Conservation (phyloP, 1,139 yeast species). For the Pneumocystis oryctolagi region DNA sequence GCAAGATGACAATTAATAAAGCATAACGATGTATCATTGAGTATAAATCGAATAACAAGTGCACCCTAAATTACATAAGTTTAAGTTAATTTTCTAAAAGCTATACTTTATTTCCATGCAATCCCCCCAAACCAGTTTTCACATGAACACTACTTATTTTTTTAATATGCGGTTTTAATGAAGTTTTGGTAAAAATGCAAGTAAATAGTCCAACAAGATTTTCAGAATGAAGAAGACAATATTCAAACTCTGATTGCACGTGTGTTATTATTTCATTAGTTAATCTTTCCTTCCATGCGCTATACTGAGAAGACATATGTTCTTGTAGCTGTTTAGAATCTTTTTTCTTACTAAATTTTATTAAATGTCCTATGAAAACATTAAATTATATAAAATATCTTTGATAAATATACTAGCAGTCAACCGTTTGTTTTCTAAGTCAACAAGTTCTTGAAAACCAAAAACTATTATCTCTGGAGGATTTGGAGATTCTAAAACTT, state of each 20-base stretch:
- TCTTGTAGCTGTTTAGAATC: constrained; percentile 38
- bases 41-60: constrained; percentile 64
- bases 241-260: constrained; percentile 27
- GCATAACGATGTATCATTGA: constrained; percentile 61
- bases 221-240: constrained; percentile 60
- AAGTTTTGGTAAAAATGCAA: constrained; percentile 48
- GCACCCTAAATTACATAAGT: constrained; percentile 39
- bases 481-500: constrained; percentile 13
- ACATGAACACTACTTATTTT: constrained; percentile 64
- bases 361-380: constrained; percentile 2
- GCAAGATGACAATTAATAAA: constrained; percentile 81
- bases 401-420: constrained; percentile 30
- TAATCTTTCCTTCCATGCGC: constrained; percentile 28
- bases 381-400: background rate
- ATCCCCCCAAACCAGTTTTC: constrained; percentile 89
- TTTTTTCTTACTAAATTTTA: constrained; percentile 28
- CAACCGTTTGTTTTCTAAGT: constrained; percentile 74
- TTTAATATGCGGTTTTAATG: constrained; percentile 39
- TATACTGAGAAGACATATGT: constrained; percentile 27
- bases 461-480: constrained; percentile 64
- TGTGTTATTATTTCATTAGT: constrained; percentile 12
- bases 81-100: background rate
- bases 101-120: constrained; percentile 62
- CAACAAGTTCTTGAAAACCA: constrained; percentile 89
- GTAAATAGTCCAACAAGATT: constrained; percentile 76